These are phyloP conservation scores for Fusarium equiseti DNA, from an alignment of 2,329 filamentous ascomycete species.

Conservation along the genomic window DNA sequence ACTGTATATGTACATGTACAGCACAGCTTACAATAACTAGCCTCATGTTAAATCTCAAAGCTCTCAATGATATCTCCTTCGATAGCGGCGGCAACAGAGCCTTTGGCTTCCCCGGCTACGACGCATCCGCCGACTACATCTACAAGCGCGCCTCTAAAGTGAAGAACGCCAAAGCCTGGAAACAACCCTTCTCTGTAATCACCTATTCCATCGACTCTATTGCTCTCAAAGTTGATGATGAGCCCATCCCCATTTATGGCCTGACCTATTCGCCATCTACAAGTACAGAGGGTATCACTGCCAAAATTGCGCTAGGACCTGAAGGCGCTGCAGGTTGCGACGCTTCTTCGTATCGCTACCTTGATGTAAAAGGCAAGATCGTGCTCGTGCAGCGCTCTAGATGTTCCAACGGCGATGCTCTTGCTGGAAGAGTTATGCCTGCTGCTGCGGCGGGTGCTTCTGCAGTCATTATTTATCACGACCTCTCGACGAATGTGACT, in stretches of 20 bases:
- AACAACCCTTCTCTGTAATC: conserved; percentile 62
- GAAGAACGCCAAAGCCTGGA: conserved; percentile 55
- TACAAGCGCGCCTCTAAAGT: conserved; percentile 58
- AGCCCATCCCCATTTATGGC: conserved; percentile 34
- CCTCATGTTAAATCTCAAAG: conserved; percentile 14
- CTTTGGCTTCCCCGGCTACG: conserved; percentile 64
- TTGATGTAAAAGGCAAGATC: conserved; percentile 47
- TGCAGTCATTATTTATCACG: conserved; percentile 40
- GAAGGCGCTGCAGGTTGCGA: conserved; percentile 43
- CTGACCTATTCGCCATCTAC: conserved; percentile 41
- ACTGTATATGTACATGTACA: too few species aligned
- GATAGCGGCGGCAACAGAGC: conserved; percentile 64
- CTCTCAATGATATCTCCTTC: conserved; percentile 39
- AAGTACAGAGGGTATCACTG: conserved; percentile 33
- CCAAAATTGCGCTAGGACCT: conserved; percentile 36
- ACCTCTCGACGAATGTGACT: conserved; percentile 35
- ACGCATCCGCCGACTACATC: conserved; percentile 63
- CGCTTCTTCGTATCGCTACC: conserved; percentile 26
- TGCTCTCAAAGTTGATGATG: conserved; percentile 49
- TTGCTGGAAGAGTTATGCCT: conserved; percentile 38
- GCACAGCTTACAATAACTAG: too few species aligned
- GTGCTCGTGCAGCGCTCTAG: conserved; percentile 43
- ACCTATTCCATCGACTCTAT: conserved; percentile 59
- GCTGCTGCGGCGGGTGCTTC: conserved; percentile 39
- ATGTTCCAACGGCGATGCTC: conserved; percentile 42